Evolutionary conservation across 805 yeast species (phyloP).

Genomic region (Saccharomycopsis sp.): DNA sequence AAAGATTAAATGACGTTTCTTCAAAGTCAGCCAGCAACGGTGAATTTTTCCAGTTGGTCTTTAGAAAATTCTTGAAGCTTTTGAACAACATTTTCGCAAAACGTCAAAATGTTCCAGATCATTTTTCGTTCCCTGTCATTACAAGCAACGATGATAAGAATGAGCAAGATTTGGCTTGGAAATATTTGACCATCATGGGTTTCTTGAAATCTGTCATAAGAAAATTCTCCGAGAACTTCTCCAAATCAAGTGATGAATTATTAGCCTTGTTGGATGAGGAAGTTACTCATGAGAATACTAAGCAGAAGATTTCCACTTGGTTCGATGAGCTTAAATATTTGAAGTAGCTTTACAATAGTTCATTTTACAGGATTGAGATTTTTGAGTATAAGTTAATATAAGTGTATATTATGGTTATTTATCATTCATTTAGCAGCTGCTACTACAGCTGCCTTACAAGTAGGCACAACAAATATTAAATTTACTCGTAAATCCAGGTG

Average conservation of each 20-base stretch:
- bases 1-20: neutral
- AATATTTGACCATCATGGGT: constrained; percentile 33
- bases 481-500: constrained; percentile 92
- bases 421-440: no score
- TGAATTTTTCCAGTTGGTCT: constrained; percentile 7
- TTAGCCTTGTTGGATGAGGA: constrained; percentile 30
- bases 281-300: constrained; percentile 30
- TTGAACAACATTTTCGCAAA: constrained; percentile 24
- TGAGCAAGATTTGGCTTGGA: constrained; percentile 35
- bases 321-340: constrained; percentile 28
- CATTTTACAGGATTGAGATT: neutral
- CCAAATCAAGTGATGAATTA: constrained; percentile 28
- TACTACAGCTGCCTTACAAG: neutral
- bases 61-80: constrained; percentile 10
- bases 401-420: neutral
- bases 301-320: constrained; percentile 28
- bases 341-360: neutral
- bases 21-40: neutral
- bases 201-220: constrained; percentile 35
- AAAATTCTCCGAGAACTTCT: constrained; percentile 40
- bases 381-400: neutral
- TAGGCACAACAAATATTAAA: neutral
- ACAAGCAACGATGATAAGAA: constrained; percentile 26
- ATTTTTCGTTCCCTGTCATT: neutral
- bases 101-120: constrained; percentile 28